Evolutionary conservation across 2,329 filamentous ascomycete genomes (phyloP), one percentile per base, ranked within the genome.

Genomic region (Epichloe amarillans): DNA sequence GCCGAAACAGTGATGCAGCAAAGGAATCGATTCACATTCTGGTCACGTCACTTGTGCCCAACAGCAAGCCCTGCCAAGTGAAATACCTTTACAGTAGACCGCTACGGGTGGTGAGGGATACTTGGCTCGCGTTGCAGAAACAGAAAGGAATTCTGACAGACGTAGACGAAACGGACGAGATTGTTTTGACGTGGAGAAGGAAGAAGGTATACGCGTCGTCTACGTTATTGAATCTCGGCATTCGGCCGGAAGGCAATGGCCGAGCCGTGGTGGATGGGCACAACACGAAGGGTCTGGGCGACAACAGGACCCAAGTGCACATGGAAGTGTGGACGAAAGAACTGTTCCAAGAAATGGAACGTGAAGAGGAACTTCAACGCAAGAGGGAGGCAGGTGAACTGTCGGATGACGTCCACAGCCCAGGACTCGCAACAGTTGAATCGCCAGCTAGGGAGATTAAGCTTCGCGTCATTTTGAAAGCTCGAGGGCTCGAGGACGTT

Each of bases 181-280:
- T 94, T 17, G 84, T 93, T 58, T 74, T 97, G 50, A 93, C 87
- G 0, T 95, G 87, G 83, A 83, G 82, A 55, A 76, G 79, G 26
- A 79, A 79, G 52, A 79, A 80, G 53, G 67, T 95, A 3, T 95
- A 85, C 62, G 80, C 86, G 56, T 76, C 78, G n/a, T 87, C 86
- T 5, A 90, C 84, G 1, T 83, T 87, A 52, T 73, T 74, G 49
- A 82, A 77, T 46, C 69, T 95, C 6, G 82, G 82, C 6, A 75
- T 93, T 44, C 62, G 68, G 8, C 69, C 72, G 0, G 64, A 68
- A 11, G 61, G 55, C 5, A 60, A 60, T 12, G 65, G 74, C 5
- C 73, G 74, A 40, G 64, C 71, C 14, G 64, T 76, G 19, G 59
- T 62, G 11, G 63, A 69, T 44, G 52, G 52, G 1, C 54, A 54